A percentile compares a stretch with the other conserved stretches of the same genome.
These are phyloP conservation scores for Periconia digitata DNA, from an alignment of 2,329 filamentous ascomycete species.

Conservation along the genomic window DNA sequence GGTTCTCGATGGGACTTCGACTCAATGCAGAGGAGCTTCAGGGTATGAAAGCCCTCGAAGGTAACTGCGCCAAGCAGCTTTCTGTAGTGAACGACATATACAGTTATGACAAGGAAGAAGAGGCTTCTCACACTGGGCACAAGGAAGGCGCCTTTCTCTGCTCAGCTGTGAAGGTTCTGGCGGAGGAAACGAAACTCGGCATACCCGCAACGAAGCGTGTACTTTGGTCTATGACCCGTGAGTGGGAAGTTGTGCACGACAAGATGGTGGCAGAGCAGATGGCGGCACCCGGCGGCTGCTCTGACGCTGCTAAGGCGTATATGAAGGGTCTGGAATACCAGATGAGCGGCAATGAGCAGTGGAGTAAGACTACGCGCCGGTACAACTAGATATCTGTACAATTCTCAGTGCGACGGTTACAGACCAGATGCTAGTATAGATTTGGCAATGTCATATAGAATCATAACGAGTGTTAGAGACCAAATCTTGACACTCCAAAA, in stretches of 20 bases:
- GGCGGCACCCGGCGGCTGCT: not conserved
- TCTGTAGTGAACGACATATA: constrained; percentile 48
- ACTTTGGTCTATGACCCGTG: constrained; percentile 32
- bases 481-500: no score
- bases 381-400: no score
- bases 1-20: constrained; percentile 40
- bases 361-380: constrained; percentile 28
- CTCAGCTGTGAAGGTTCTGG: constrained; percentile 34
- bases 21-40: constrained; percentile 30
- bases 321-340: constrained; percentile 39
- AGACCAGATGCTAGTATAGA: no score
- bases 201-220: constrained; percentile 29
- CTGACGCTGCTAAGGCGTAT: constrained; percentile 15
- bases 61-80: constrained; percentile 43
- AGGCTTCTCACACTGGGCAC: constrained; percentile 9
- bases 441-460: no score
- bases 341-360: constrained; percentile 40
- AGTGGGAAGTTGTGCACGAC: constrained; percentile 35
- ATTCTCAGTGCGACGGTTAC: no score
- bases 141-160: constrained; percentile 35
- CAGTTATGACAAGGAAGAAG: constrained; percentile 45
- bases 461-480: no score
- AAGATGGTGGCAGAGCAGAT: constrained; percentile 8
- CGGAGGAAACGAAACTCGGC: constrained; percentile 23
- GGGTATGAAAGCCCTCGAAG: constrained; percentile 27